Base-by-base conservation (phyloP, 208 protist genomes). In the Acanthamoeba culbertsoni region DNA sequence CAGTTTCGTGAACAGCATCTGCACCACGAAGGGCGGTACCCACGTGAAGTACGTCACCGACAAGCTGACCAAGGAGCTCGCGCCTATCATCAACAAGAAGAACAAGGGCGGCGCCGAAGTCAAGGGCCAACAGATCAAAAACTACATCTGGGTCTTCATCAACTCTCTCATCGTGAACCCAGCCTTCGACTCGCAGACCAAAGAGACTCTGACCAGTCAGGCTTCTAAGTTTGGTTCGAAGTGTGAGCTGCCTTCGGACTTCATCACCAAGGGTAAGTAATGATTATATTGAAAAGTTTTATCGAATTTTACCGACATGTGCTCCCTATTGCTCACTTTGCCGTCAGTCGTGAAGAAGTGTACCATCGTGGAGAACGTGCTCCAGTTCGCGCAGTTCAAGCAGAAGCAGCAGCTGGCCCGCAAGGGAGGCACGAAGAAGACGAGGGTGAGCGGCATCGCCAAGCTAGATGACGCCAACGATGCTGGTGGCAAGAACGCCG, bases 401-500 rank as follows among this genome's bases (percentile, higher is more conserved):
- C 96, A 99, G 43, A 97, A 97, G 20, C 96, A 97, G 43, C 96
- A 98, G 75, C 98, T 99, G 43, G 96, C 33, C 92, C 97, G 97
- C 42, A 97, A 95, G 45, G 96, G 95, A 46, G 97, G 97, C 35
- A 89, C 48, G 0, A 98, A 98, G 77, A 97, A 94, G 31, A 96
- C 95, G 31, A 97, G 98, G 73, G 96, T 99, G 14, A 96, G 97
- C 28, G 99, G 98, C 88, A 99, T 99, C 75, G 97, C 99, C 14
- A 99, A 99, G 97, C 97, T 99, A 2, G 99, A 99, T 94, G 99
- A 99, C 95, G 99, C 99, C 10, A 99, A 99, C 96, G 97, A 99
- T 94, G 99, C 99, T 23, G 99, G 99, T 63, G 97, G 98, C 28
- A 97, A 97, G 91, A 95, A 99, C 73, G 95, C 97, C 48, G 89